Conservation (phyloP, 768 basidiomycete species). For the Mycena capillaripes region DNA sequence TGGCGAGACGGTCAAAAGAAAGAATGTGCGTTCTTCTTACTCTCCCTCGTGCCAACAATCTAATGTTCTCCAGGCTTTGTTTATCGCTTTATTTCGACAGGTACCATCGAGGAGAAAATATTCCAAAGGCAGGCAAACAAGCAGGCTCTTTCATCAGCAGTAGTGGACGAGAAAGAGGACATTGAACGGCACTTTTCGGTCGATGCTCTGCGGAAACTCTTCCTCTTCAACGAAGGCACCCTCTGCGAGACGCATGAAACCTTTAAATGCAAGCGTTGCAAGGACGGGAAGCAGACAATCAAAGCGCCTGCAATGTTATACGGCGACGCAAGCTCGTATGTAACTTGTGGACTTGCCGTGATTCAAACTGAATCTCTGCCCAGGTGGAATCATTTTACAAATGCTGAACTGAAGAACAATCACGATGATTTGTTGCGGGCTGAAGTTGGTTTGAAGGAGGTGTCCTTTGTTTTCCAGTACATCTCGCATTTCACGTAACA, state of each 20-base stretch:
- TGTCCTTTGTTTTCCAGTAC: slow-evolving; percentile 98
- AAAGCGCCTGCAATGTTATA: slow-evolving; percentile 92
- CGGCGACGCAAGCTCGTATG: slow-evolving; percentile 97
- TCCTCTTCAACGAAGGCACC: slow-evolving; percentile 90
- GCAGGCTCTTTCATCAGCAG: slow-evolving; percentile 96
- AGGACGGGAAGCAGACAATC: slow-evolving; percentile 84
- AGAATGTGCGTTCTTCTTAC: slow-evolving; percentile 84
- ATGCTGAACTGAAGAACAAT: slow-evolving; percentile 87
- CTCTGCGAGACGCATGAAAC: slow-evolving; percentile 97
- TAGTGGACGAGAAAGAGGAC: slow-evolving; percentile 97
- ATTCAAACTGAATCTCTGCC: neutral
- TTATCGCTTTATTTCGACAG: slow-evolving; percentile 97
- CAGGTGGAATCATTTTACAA: slow-evolving; percentile 99
- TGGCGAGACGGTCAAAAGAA: slow-evolving; percentile 99
- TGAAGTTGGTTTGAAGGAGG: slow-evolving; percentile 85
- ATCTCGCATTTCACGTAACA: slow-evolving; percentile 76
- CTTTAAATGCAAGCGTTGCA: slow-evolving; percentile 96
- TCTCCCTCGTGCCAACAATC: neutral
- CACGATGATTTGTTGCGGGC: slow-evolving; percentile 96
- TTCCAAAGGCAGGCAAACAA: slow-evolving; percentile 98
- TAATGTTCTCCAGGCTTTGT: slow-evolving; percentile 80
- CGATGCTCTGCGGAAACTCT: slow-evolving; percentile 90
- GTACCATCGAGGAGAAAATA: slow-evolving; percentile 99
- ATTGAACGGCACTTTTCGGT: slow-evolving; percentile 95
- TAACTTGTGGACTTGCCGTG: slow-evolving; percentile 37